These are phyloP conservation scores for Meredithiella fracta DNA, from an alignment of 2,329 filamentous ascomycete genomes.

Conservation along the genomic window DNA sequence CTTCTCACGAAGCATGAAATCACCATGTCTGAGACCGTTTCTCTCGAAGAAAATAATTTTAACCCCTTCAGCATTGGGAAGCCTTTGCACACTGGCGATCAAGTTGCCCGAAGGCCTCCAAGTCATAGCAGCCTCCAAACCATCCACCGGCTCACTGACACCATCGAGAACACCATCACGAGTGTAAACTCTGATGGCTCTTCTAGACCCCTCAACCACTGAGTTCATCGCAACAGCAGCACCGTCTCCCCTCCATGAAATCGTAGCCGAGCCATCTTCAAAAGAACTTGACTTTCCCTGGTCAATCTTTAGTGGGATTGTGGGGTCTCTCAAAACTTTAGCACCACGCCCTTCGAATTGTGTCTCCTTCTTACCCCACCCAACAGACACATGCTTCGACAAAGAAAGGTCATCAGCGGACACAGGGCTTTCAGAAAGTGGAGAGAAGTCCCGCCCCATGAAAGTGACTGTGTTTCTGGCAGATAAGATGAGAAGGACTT, in stretches of 20 bases:
- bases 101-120: constrained; percentile 87
- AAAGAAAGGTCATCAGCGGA: constrained; percentile 60
- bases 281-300: constrained; percentile 56
- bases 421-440: constrained; percentile 58
- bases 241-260: constrained; percentile 92
- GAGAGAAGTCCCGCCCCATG: constrained; percentile 86
- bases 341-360: constrained; percentile 91
- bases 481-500: constrained; percentile 71
- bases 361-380: constrained; percentile 96
- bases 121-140: constrained; percentile 70
- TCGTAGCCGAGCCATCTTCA: constrained; percentile 56
- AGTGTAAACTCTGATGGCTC: constrained; percentile 78
- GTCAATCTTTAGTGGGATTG: constrained; percentile 83
- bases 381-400: constrained; percentile 91
- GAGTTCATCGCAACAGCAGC: constrained; percentile 78
- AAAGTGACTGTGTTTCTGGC: constrained; percentile 65
- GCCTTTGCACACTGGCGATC: constrained; percentile 67
- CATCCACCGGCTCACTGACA: constrained; percentile 86
- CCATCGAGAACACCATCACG: constrained; percentile 82
- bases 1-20: constrained; percentile 64
- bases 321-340: constrained; percentile 75
- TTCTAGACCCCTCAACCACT: constrained; percentile 49
- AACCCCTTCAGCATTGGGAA: constrained; percentile 37
- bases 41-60: constrained; percentile 92
- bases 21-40: constrained; percentile 90